Percentiles rank a stretch among this genome's conserved stretches.
These are phyloP conservation scores for Alternaria arborescens DNA, from an alignment of 2,329 filamentous ascomycete species.

Conservation along the genomic window DNA sequence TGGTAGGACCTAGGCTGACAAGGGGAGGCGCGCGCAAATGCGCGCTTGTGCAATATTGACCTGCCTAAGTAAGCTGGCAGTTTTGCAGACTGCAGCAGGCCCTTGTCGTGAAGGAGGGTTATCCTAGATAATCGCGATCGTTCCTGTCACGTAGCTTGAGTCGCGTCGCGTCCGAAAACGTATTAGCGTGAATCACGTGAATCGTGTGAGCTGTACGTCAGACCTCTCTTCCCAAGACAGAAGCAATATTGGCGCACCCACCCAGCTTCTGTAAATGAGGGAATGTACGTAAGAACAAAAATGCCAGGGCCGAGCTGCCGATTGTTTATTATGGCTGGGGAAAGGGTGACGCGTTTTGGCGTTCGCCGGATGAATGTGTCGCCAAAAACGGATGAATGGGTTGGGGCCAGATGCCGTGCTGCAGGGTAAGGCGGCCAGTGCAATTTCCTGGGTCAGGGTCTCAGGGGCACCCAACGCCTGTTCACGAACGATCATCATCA, in stretches of 20 bases:
- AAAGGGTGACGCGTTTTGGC: neutral
- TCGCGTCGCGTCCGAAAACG: neutral
- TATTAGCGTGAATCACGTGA: no score
- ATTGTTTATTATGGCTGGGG: neutral
- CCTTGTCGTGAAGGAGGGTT: neutral
- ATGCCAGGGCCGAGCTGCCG: neutral
- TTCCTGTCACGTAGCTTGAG: neutral
- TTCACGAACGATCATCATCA: neutral
- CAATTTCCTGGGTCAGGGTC: conserved; percentile 10
- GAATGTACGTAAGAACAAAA: neutral
- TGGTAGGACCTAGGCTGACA: neutral
- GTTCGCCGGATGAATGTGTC: neutral
- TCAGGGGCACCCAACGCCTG: neutral
- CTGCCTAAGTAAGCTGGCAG: neutral
- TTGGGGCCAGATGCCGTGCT: neutral
- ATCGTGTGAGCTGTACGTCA: no score
- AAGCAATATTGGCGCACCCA: neutral
- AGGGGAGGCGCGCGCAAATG: neutral
- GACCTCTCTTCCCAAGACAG: neutral
- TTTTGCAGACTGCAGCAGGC: neutral
- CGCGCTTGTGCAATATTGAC: neutral
- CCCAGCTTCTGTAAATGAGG: neutral
- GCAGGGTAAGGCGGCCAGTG: neutral
- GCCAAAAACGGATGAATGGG: neutral
- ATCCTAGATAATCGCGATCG: neutral